Conservation (phyloP, 2,329 filamentous ascomycete species). For the Penicillium sp. region DNA sequence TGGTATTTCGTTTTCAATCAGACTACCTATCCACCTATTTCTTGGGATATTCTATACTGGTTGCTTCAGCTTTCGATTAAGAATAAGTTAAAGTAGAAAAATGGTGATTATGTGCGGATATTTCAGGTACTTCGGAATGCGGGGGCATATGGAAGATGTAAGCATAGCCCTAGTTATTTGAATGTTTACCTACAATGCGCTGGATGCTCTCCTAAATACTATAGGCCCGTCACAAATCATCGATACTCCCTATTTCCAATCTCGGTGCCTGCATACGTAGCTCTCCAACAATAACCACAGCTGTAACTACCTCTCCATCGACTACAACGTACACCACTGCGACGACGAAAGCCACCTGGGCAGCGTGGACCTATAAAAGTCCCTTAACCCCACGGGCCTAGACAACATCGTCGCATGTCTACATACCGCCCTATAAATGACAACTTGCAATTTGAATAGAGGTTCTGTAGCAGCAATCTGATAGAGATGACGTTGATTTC, state of each 20-base stretch:
- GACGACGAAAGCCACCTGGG: constrained; percentile 2
- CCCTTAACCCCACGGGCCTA: constrained; percentile 45
- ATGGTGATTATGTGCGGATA: background rate
- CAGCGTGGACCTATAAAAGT: background rate
- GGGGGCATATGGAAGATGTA: constrained; percentile 18
- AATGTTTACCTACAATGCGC: background rate
- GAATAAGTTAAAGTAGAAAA: background rate
- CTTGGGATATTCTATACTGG: background rate
- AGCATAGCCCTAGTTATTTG: background rate
- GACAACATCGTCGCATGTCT: constrained; percentile 49
- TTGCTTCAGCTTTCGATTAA: background rate
- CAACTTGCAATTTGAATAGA: constrained; percentile 41
- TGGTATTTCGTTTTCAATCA: background rate
- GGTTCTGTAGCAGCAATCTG: constrained; percentile 46
- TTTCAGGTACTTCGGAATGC: constrained; percentile 21
- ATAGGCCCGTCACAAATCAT: background rate
- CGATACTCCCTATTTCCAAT: background rate
- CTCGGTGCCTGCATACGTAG: background rate
- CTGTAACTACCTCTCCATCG: constrained; percentile 22
- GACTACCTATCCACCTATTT: background rate
- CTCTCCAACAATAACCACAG: constrained; percentile 11
- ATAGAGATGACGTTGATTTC: constrained; percentile 46
- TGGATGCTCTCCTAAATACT: background rate
- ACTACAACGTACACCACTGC: constrained; percentile 31
- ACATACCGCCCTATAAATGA: constrained; percentile 48